phyloP scores from a whole-genome alignment of 352 stramenopile species.

The Phytophthora colocasiae region DNA sequence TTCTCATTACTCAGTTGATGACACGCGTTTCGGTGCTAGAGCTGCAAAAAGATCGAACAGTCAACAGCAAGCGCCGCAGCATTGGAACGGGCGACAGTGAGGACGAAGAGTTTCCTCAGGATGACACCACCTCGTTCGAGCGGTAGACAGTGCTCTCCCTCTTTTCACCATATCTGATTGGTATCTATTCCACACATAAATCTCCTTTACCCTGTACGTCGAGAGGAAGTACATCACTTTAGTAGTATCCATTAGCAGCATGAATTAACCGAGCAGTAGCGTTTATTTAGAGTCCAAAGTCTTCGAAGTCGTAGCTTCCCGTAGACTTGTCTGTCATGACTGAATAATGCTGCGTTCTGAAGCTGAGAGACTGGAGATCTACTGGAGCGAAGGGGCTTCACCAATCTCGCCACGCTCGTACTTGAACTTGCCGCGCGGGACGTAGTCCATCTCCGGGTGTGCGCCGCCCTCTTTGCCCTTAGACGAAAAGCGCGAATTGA shows the following conservation, averaged over 20 bases:
- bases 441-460: slow-evolving; percentile 44
- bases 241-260: slow-evolving; percentile 16
- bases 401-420: slow-evolving; percentile 69
- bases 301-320: slow-evolving; percentile 2
- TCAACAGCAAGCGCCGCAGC: slow-evolving; percentile 37
- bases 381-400: slow-evolving; percentile 58
- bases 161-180: slow-evolving; percentile 13
- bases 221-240: slow-evolving; percentile 5
- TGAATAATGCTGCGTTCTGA: slow-evolving; percentile 2
- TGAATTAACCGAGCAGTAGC: slow-evolving; percentile 27
- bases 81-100: slow-evolving; percentile 36
- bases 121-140: slow-evolving; percentile 29
- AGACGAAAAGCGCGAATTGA: slow-evolving; percentile 54
- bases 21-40: slow-evolving; percentile 84
- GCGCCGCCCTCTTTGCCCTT: slow-evolving; percentile 39
- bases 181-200: slow-evolving; percentile 8
- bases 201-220: slow-evolving; percentile 8
- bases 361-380: slow-evolving; percentile 14
- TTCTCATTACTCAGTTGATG: slow-evolving; percentile 87
- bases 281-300: slow-evolving; percentile 33
- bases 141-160: slow-evolving; percentile 19
- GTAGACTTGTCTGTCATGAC: neutral
- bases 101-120: slow-evolving; percentile 41
- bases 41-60: slow-evolving; percentile 52
- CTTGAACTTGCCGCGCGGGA: slow-evolving; percentile 53